These are phyloP conservation scores for Saccharomycopsis lassenensis DNA, from an alignment of 805 yeast species.

Conservation along the genomic window DNA sequence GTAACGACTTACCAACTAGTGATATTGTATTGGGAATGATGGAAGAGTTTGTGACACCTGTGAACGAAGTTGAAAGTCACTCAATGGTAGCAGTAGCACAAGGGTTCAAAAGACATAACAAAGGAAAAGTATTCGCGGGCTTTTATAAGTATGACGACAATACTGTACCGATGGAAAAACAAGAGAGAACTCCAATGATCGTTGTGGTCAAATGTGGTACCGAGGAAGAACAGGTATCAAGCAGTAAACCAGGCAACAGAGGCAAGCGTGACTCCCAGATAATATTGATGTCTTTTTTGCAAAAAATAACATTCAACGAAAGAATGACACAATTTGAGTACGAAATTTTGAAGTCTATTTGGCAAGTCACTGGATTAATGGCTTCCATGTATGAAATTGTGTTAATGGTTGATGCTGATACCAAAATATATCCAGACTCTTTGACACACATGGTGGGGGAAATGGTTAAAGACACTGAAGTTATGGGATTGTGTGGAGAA, in stretches of 20 bases:
- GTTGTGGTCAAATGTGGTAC: constrained; percentile 83
- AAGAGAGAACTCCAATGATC: constrained; percentile 74
- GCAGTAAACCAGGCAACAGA: constrained; percentile 81
- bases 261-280: constrained; percentile 95
- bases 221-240: constrained; percentile 58
- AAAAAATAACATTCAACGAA: constrained; percentile 80
- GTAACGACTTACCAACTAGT: constrained; percentile 79
- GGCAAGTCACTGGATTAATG: constrained; percentile 79
- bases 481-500: constrained; percentile 94
- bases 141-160: constrained; percentile 75
- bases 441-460: constrained; percentile 84
- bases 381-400: constrained; percentile 73
- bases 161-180: constrained; percentile 70
- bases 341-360: constrained; percentile 61
- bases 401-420: constrained; percentile 93
- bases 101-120: constrained; percentile 90
- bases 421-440: constrained; percentile 78
- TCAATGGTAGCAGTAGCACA: constrained; percentile 94
- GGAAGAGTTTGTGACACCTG: constrained; percentile 62
- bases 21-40: constrained; percentile 83
- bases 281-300: constrained; percentile 81
- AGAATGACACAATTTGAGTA: constrained; percentile 88
- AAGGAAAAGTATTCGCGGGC: constrained; percentile 95
- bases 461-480: constrained; percentile 73
- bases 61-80: constrained; percentile 65